Evolutionary conservation across 2,329 filamentous ascomycete genomes (phyloP), one percentile per base, ranked within the genome.

Genomic region (Penicillium glabrum): DNA sequence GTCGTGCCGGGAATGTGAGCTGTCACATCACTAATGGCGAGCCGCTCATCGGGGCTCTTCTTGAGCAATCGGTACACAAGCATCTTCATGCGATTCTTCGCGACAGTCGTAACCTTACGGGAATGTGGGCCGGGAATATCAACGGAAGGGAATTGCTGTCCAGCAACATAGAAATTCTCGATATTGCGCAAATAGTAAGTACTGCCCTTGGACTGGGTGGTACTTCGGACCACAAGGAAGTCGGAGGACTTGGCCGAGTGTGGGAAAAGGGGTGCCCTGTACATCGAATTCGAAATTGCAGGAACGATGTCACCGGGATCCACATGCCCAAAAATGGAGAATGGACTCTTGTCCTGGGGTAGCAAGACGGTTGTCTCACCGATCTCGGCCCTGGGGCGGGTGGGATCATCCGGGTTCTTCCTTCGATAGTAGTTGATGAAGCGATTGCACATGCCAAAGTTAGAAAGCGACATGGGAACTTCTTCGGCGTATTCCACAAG

Each of bases 401-500:
- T 83, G 48, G 86, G 85, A 59, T 95, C 90, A 46, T 96, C 90
- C 33, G 77, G 85, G 70, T 91, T 89, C 68, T 91, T 91, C 57
- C 93, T 87, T 39, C 91, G 89, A 72, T 97, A 97, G 75, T 98
- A 99, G 74, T 99, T 98, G 79, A 98, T 91, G 57, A 99, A 84
- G 52, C 92, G 89, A 72, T 89, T 96, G 51, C 93, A 93, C 95
- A 99, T 99, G 63, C 93, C 95, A 68, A 97, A 96, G 70, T 96
- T 97, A 44, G 93, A 97, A 60, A 99, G 80, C 58, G 96, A 91
- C 10, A 89, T 89, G 0, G 95, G 95, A 61, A 91, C 89, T 68
- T 97, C 92, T 75, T 99, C 95, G 9, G 91, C 96, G 72, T 99
- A 99, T 75, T 99, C 95, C 33, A 98, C 88, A 14, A 99, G 83